Percentiles rank a stretch among this genome's conserved stretches.
These are phyloP conservation scores for Sicyos edulis DNA, from an alignment of 306 rosid genomes.

Conservation along the genomic window DNA sequence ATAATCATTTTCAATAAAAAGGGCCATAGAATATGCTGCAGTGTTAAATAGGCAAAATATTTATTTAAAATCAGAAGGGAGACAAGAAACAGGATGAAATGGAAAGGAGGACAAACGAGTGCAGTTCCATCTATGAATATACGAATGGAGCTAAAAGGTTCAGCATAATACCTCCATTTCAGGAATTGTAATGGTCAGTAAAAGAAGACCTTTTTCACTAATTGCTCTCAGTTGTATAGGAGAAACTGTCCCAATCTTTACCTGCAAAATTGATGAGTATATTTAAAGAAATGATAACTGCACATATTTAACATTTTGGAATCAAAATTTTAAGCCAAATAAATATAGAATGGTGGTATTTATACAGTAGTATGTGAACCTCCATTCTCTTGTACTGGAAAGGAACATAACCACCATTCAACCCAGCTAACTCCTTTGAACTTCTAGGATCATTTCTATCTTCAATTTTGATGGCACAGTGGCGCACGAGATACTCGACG, in stretches of 20 bases:
- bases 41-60: conserved; percentile 10
- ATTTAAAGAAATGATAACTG: conserved; percentile 14
- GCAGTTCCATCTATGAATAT: conserved; percentile 16
- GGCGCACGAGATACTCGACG: conserved; percentile 80
- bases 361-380: conserved; percentile 39
- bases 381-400: conserved; percentile 53
- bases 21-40: conserved; percentile 96
- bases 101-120: conserved; percentile 9
- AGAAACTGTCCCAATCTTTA: conserved; percentile 61
- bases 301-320: conserved; percentile 4
- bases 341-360: conserved; percentile 10
- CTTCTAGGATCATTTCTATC: conserved; percentile 39
- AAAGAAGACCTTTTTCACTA: conserved; percentile 84
- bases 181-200: conserved; percentile 86
- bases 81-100: neutral
- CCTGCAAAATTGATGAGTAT: conserved; percentile 39
- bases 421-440: conserved; percentile 34
- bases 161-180: conserved; percentile 83
- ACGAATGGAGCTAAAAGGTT: conserved; percentile 14
- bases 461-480: conserved; percentile 66
- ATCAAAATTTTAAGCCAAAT: neutral
- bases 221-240: conserved; percentile 66
- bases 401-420: conserved; percentile 36
- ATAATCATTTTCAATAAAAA: conserved; percentile 84
- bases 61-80: neutral